Percentiles rank a stretch among this genome's conserved stretches.
Conservation (phyloP, 1,284 basidiomycete species). For the Ganoderma boninense region DNA sequence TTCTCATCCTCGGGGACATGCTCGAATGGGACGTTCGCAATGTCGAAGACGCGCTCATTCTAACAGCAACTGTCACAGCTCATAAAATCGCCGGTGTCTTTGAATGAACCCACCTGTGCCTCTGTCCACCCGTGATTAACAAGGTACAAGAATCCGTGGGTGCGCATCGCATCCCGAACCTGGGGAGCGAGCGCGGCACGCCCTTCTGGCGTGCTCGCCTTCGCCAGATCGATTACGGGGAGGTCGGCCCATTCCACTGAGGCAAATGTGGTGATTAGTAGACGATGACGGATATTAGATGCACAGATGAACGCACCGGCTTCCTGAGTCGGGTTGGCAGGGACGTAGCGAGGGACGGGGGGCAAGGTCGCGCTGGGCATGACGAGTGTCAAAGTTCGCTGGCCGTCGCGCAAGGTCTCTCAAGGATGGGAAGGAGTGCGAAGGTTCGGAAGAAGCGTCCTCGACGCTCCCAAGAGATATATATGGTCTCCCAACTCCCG, state of each 20-base stretch:
- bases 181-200: slow-evolving; percentile 54
- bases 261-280: too few relatives aligned
- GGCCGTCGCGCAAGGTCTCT: too few relatives aligned
- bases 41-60: slow-evolving; percentile 57
- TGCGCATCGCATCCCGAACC: slow-evolving; percentile 63
- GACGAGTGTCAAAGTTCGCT: neutral
- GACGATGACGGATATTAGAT: too few relatives aligned
- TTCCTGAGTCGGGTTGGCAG: slow-evolving; percentile 43
- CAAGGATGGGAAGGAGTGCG: neutral
- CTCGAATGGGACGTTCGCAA: slow-evolving; percentile 64
- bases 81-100: slow-evolving; percentile 45
- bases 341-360: slow-evolving; percentile 41
- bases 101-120: slow-evolving; percentile 46
- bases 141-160: slow-evolving; percentile 69
- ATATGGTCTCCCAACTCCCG: neutral
- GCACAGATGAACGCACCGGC: slow-evolving; percentile 42
- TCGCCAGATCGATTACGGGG: slow-evolving; percentile 67
- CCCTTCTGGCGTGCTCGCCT: slow-evolving; percentile 53
- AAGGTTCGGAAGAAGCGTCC: neutral
- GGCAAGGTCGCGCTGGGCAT: neutral
- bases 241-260: slow-evolving; percentile 74
- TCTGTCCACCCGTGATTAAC: slow-evolving; percentile 62
- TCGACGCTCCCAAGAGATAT: slow-evolving; percentile 1
- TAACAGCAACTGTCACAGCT: slow-evolving; percentile 33
- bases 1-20: slow-evolving; percentile 62